Conservation (phyloP, 176 grass and related monocot genomes). For the Oryza rufipogon region DNA sequence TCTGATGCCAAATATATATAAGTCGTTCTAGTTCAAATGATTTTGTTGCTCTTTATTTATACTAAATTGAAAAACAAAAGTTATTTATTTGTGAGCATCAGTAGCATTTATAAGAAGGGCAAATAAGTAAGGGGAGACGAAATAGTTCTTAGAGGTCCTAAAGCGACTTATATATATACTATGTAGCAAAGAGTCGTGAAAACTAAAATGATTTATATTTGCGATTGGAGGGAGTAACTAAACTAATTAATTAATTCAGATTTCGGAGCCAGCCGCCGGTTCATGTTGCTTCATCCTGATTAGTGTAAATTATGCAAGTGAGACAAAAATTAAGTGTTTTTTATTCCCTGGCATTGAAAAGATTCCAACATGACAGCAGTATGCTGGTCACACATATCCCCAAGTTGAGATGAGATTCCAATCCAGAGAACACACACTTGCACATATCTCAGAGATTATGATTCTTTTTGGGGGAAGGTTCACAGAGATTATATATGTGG, state of each 20-base stretch:
- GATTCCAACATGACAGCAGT: conserved; percentile 8
- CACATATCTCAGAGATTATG: background rate
- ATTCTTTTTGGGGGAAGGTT: background rate
- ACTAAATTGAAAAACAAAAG: no score
- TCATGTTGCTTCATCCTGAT: background rate
- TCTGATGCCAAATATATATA: no score
- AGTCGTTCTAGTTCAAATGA: no score
- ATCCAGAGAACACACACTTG: background rate
- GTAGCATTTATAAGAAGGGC: no score
- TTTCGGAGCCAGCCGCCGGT: background rate
- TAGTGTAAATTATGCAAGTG: conserved; percentile 10
- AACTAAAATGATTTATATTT: no score
- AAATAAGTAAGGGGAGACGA: no score
- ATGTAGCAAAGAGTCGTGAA: no score
- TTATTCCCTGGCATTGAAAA: background rate
- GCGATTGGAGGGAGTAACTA: background rate
- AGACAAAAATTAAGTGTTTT: background rate
- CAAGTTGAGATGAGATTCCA: conserved; percentile 30
- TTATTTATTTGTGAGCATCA: no score
- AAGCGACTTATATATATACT: no score
- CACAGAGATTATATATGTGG: background rate
- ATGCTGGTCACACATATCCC: background rate
- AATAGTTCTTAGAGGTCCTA: no score
- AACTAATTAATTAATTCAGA: background rate
- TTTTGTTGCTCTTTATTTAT: no score